Conservation (phyloP, 805 yeast species). For the Lipomyces kockii region DNA sequence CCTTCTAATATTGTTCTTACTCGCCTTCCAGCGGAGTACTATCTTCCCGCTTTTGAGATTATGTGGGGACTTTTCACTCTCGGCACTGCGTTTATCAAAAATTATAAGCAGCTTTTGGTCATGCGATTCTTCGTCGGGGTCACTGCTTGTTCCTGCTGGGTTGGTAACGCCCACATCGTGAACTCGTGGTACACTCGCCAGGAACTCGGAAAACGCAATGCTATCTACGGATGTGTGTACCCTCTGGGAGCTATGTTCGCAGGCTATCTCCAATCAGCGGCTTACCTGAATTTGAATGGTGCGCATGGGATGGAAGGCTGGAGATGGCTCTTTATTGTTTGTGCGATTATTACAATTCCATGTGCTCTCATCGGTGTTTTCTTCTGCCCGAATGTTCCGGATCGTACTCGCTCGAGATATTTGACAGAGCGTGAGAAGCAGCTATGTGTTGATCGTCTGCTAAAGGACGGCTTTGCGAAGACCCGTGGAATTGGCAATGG, state of each 20-base stretch:
- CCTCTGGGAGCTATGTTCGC: conserved; percentile 65
- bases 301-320: conserved; percentile 62
- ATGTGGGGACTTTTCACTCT: conserved; percentile 49
- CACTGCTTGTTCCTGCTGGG: conserved; percentile 52
- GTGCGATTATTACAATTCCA: conserved; percentile 61
- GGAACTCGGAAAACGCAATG: conserved; percentile 65
- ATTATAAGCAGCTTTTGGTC: conserved; percentile 43
- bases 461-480: conserved; percentile 28
- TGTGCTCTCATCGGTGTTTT: conserved; percentile 62
- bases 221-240: conserved; percentile 64
- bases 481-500: conserved; percentile 22
- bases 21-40: conserved; percentile 42
- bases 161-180: conserved; percentile 50
- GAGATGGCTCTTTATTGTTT: conserved; percentile 76
- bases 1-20: conserved; percentile 48
- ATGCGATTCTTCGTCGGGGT: conserved; percentile 51
- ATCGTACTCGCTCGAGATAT: conserved; percentile 57
- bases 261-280: conserved; percentile 67
- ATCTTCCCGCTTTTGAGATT: conserved; percentile 48
- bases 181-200: conserved; percentile 58
- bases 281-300: conserved; percentile 55
- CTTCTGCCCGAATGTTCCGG: conserved; percentile 69
- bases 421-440: conserved; percentile 62
- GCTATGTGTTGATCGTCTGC: conserved; percentile 54
- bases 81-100: conserved; percentile 43